Evolutionary conservation across 2,329 filamentous ascomycete species (phyloP).

Genomic region (Cladophialophora chaetospira): DNA sequence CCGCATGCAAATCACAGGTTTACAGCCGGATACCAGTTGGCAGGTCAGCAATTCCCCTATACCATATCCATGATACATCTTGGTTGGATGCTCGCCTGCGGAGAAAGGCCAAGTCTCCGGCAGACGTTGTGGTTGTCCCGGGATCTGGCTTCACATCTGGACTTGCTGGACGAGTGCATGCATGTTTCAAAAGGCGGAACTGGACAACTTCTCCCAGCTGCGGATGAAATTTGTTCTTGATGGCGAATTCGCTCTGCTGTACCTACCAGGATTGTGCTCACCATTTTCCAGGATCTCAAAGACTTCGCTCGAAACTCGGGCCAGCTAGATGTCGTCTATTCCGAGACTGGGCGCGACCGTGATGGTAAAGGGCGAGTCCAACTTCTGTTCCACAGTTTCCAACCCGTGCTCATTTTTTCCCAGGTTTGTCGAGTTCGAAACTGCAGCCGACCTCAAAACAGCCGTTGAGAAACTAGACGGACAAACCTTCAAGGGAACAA

Average conservation of each 20-base stretch:
- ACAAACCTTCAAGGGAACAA: slow-evolving; percentile 86
- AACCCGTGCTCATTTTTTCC: slow-evolving; percentile 25
- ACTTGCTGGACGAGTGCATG: background rate
- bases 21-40: slow-evolving; percentile 98
- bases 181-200: background rate
- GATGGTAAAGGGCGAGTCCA: slow-evolving; percentile 82
- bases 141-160: background rate
- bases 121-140: background rate
- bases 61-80: background rate
- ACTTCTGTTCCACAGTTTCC: slow-evolving; percentile 5
- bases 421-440: slow-evolving; percentile 98
- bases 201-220: background rate
- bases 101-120: background rate
- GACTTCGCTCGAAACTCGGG: slow-evolving; percentile 97
- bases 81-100: background rate
- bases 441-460: slow-evolving; percentile 80
- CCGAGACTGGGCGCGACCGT: slow-evolving; percentile 88
- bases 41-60: slow-evolving; percentile 74
- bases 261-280: slow-evolving; percentile 12
- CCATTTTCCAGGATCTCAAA: slow-evolving; percentile 83
- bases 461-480: slow-evolving; percentile 94
- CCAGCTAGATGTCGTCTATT: slow-evolving; percentile 90
- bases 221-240: background rate
- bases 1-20: slow-evolving; percentile 96
- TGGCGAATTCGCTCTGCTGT: background rate